These are phyloP conservation scores for Mycena galericulata DNA, from an alignment of 768 basidiomycete species.

Conservation along the genomic window DNA sequence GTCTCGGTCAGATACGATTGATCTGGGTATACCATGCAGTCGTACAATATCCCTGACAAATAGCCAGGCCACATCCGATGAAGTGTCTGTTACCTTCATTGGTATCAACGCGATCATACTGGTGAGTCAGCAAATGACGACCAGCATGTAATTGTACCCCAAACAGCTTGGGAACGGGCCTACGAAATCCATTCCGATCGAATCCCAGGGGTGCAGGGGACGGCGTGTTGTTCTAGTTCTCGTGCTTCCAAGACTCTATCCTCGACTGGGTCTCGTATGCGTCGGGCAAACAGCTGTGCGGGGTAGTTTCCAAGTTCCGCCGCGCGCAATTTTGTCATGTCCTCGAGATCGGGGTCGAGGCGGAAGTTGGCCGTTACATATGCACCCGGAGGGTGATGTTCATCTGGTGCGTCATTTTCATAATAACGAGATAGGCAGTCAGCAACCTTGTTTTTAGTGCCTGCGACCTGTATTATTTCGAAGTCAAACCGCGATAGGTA, in stretches of 20 bases:
- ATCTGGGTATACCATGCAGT: too few relatives aligned
- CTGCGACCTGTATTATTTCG: neutral
- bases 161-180: too few relatives aligned
- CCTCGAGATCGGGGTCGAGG: neutral
- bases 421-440: neutral
- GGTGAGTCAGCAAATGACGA: too few relatives aligned
- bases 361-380: neutral
- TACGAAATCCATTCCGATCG: too few relatives aligned
- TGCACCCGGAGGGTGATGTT: neutral
- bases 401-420: neutral
- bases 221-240: neutral
- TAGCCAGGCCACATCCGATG: too few relatives aligned
- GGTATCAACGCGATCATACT: too few relatives aligned
- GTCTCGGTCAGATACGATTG: too few relatives aligned
- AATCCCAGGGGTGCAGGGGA: too few relatives aligned
- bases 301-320: neutral
- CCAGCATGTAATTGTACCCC: too few relatives aligned
- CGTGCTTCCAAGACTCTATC: neutral
- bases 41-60: too few relatives aligned
- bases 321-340: neutral
- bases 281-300: neutral
- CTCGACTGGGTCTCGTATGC: neutral
- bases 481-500: neutral
- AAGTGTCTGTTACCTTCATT: too few relatives aligned
- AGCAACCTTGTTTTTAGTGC: neutral